These are phyloP conservation scores for Xylaria scruposa DNA, from an alignment of 495 filamentous ascomycete genomes.

Conservation along the genomic window DNA sequence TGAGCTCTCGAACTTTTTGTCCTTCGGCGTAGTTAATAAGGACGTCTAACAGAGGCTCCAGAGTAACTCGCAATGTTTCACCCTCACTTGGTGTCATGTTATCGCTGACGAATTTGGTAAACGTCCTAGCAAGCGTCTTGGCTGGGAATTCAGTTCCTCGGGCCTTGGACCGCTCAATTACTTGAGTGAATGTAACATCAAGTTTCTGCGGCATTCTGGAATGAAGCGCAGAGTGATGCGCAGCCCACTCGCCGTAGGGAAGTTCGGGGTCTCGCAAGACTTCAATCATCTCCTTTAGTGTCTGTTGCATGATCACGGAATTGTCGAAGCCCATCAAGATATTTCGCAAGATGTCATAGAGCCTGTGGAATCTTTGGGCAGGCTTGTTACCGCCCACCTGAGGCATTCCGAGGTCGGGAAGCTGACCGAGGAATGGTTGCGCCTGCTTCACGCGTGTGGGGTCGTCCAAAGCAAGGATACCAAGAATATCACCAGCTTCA, in stretches of 20 bases:
- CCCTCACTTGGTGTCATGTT: conserved; percentile 71
- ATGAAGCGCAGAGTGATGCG: conserved; percentile 93
- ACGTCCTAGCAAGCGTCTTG: conserved; percentile 82
- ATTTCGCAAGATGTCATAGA: conserved; percentile 80
- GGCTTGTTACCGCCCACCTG: conserved; percentile 90
- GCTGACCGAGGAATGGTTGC: conserved; percentile 91
- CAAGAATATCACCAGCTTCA: conserved; percentile 97
- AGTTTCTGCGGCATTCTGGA: conserved; percentile 95
- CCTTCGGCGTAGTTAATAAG: conserved; percentile 87
- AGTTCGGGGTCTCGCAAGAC: conserved; percentile 90
- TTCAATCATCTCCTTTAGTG: conserved; percentile 86
- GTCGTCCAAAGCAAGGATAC: conserved; percentile 94
- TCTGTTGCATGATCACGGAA: conserved; percentile 90
- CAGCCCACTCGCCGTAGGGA: conserved; percentile 94
- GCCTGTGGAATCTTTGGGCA: conserved; percentile 80
- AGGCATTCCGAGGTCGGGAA: conserved; percentile 86
- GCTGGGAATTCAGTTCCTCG: conserved; percentile 90
- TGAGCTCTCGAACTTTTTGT: conserved; percentile 88
- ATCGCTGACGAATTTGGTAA: conserved; percentile 88
- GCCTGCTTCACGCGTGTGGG: conserved; percentile 96
- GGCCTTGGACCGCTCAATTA: conserved; percentile 79
- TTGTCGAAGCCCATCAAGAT: conserved; percentile 96
- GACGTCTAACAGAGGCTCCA: conserved; percentile 80
- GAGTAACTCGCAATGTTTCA: conserved; percentile 69
- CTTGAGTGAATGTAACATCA: conserved; percentile 76